Evolutionary conservation across 345 rosid species (phyloP).

Genomic region (Turritis glabra): DNA sequence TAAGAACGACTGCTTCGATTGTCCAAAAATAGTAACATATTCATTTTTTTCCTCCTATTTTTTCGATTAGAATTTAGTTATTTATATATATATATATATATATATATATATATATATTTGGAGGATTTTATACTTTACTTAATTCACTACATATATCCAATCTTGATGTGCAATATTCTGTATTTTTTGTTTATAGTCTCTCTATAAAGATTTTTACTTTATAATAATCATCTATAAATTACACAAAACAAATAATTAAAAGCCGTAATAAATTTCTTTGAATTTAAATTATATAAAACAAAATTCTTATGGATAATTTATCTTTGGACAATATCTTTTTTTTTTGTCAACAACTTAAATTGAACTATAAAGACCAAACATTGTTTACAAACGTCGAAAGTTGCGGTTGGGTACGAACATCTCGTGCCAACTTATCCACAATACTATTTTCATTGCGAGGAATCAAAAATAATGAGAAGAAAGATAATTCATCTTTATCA

Average conservation of each 20-base stretch:
- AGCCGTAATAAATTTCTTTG: not conserved
- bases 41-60: not conserved
- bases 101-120: not conserved
- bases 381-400: no score
- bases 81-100: no score
- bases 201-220: not conserved
- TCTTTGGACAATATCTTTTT: no score
- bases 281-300: no score
- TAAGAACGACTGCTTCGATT: conserved; percentile 13
- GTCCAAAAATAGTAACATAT: conserved; percentile 29
- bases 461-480: no score
- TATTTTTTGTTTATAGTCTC: not conserved
- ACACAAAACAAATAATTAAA: not conserved
- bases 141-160: not conserved
- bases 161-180: conserved; percentile 10
- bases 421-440: no score
- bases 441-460: no score
- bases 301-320: no score
- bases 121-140: not conserved
- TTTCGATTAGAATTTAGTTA: not conserved
- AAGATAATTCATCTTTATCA: no score
- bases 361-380: no score
- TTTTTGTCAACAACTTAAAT: not conserved
- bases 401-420: no score
- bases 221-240: not conserved